Evolutionary conservation across 164 flowering plant genomes (phyloP), one percentile per base, ranked within the genome.

Genomic region (Euptelea pleiosperma): DNA sequence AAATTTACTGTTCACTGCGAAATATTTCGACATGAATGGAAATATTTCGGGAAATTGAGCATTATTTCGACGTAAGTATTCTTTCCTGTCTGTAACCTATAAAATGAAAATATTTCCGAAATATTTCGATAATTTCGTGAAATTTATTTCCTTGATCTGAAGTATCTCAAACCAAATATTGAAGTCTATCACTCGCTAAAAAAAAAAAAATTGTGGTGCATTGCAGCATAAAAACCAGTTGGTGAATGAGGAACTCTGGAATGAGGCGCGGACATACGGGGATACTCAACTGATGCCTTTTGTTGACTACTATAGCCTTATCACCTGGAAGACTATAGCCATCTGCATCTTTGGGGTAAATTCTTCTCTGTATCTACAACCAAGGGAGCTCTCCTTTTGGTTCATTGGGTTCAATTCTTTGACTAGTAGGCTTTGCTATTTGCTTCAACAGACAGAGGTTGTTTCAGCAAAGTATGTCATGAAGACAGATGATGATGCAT

Each of bases 401-500:
- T 64, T 78, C 28, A 63, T 29, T 39, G 10, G 18, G 8, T 18
- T 73, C 44, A 66, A 45, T 9, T 30, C n/a, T 43, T 24, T 33
- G 55, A 55, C 8, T 10, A 12, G 34, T 34, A 14, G 29, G 26
- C 6, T 24, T 40, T 19, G 11, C 16, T 49, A 28, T 35, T 63
- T 58, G 60, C 60, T 70, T 67, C 66, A 60, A 63, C 87, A 94
- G 99, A 83, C 90, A 5, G 70, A 89, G 69, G 90, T 78, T 41
- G 85, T 80, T 61, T 79, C 96, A 24, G 93, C 98, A 8, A 87
- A 82, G 47, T 91, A 72, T 70, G 81, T 94, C 41, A 94, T 94
- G 99, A 94, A 94, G 78, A 94, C 99, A 4, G 99, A 94, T 65
- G 99, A 94, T 67, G 99, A 94, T 85, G 96, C 99, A 65, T 91